Evolutionary conservation across 1,139 yeast species (phyloP).

Genomic region (Yamadazyma sp.): DNA sequence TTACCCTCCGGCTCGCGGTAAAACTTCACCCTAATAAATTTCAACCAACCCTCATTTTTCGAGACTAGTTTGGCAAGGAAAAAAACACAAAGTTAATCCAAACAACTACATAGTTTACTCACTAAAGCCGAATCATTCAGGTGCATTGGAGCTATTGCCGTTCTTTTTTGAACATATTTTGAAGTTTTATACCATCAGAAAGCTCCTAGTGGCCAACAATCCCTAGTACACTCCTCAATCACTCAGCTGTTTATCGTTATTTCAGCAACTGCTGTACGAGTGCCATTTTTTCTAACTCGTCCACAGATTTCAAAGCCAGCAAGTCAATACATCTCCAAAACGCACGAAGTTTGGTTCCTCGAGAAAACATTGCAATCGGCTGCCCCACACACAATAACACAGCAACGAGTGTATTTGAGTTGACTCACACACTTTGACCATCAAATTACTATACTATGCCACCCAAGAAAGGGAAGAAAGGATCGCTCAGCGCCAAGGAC

Average conservation of each 20-base stretch:
- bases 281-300: not conserved
- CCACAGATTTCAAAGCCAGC: not conserved
- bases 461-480: slow-evolving; percentile 22
- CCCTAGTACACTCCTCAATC: not conserved
- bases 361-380: too few species aligned
- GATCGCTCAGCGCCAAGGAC: slow-evolving; percentile 30
- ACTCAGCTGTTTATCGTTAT: not conserved
- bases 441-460: slow-evolving; percentile 17
- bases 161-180: not conserved
- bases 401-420: not conserved
- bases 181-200: not conserved
- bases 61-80: not conserved
- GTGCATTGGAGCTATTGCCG: not conserved
- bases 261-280: not conserved
- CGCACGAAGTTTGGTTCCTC: too few species aligned
- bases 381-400: not conserved
- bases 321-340: too few species aligned
- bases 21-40: not conserved
- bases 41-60: not conserved
- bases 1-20: slow-evolving; percentile 1
- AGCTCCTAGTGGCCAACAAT: not conserved
- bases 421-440: not conserved
- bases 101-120: not conserved
- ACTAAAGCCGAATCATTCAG: not conserved
- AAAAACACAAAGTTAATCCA: slow-evolving; percentile 1